A percentile compares a stretch with the other conserved stretches of the same genome.
These are phyloP conservation scores for Berberis vulgaris DNA, from an alignment of 164 flowering plant species.

Conservation along the genomic window DNA sequence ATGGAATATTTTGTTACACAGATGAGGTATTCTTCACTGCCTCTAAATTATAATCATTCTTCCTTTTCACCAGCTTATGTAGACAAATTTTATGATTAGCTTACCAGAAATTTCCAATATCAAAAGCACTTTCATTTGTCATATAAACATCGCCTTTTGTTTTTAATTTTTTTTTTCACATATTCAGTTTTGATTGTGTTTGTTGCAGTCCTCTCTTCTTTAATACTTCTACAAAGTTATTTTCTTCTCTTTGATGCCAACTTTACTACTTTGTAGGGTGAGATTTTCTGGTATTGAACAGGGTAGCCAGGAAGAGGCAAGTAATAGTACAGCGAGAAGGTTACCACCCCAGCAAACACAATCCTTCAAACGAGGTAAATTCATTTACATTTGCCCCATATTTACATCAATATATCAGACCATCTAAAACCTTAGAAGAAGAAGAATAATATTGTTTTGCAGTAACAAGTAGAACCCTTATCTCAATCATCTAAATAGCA, in stretches of 20 bases:
- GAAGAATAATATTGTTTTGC: too few relatives aligned
- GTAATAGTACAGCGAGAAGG: conserved; percentile 6
- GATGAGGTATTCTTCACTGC: conserved; percentile 23
- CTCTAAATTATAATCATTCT: not conserved
- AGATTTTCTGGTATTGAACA: conserved; percentile 26
- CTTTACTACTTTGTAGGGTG: conserved; percentile 14
- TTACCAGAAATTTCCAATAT: not conserved
- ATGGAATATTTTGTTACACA: conserved; percentile 26
- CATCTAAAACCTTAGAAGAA: too few relatives aligned
- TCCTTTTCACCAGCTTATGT: not conserved
- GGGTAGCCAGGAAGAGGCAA: conserved; percentile 8
- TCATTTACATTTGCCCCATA: not conserved
- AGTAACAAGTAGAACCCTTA: too few relatives aligned
- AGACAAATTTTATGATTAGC: not conserved
- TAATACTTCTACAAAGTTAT: not conserved
- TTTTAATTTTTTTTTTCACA: not conserved
- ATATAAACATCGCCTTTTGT: not conserved
- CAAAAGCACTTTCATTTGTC: not conserved
- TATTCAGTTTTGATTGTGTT: not conserved
- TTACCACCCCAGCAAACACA: conserved; percentile 13
- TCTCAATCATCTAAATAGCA: too few relatives aligned
- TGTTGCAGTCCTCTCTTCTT: not conserved
- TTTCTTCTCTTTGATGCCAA: not conserved
- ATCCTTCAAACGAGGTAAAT: conserved; percentile 19
- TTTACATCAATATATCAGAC: too few relatives aligned